phyloP scores from a whole-genome alignment of 1,284 basidiomycete genomes.

The Mycena sp. region DNA sequence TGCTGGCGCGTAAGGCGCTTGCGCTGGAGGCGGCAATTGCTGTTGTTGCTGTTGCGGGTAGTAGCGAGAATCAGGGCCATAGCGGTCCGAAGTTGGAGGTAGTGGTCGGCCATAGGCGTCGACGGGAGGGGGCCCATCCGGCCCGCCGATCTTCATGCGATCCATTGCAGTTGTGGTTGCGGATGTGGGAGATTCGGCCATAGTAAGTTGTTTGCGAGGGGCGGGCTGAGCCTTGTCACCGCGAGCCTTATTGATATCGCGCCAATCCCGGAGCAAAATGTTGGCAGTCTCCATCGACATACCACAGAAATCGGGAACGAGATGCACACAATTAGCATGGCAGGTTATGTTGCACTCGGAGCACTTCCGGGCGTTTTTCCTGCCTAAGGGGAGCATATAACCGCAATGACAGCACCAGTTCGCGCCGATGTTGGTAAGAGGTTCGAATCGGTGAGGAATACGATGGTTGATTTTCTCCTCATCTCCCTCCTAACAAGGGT shows the following conservation, averaged over 20 bases:
- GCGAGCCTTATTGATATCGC: constrained; percentile 78
- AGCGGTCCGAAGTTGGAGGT: constrained; percentile 41
- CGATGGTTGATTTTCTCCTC: constrained; percentile 99
- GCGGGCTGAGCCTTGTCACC: constrained; percentile 53
- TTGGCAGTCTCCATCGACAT: constrained; percentile 99
- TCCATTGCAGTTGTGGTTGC: constrained; percentile 23
- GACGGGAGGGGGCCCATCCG: constrained; percentile 22
- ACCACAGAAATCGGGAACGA: constrained; percentile 99
- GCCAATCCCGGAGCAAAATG: constrained; percentile 89
- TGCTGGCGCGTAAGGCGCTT: constrained; percentile 31
- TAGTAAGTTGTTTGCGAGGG: constrained; percentile 48
- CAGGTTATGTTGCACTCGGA: constrained; percentile 97
- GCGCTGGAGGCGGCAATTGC: constrained; percentile 29
- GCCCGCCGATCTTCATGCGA: constrained; percentile 14
- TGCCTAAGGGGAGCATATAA: constrained; percentile 96
- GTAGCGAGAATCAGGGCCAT: constrained; percentile 47
- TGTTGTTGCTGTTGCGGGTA: constrained; percentile 43
- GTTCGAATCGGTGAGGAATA: constrained; percentile 98
- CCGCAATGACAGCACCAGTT: constrained; percentile 99
- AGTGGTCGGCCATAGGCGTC: constrained; percentile 35
- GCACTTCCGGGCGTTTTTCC: constrained; percentile 96
- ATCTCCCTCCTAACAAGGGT: constrained; percentile 80
- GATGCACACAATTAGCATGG: constrained; percentile 97
- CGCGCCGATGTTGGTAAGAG: constrained; percentile 96
- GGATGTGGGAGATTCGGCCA: constrained; percentile 26